Percentiles rank a stretch among this genome's conserved stretches.
phyloP scores from a whole-genome alignment of 495 filamentous ascomycete genomes.

The Podospora pseudoanserina region DNA sequence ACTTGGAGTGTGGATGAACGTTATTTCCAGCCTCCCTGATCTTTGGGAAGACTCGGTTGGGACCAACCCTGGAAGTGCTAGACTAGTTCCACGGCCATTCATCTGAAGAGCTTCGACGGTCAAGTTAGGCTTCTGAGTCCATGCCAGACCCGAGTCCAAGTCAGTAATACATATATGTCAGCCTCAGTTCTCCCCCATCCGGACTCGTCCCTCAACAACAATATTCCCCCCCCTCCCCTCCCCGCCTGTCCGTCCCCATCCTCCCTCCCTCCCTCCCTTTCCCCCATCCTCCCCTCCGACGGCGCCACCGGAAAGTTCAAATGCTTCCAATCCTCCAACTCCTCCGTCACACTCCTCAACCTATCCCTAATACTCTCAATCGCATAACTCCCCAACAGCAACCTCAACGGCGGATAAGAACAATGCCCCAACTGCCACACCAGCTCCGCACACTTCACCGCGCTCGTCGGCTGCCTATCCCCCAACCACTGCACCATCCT shows the following conservation, averaged over 20 bases:
- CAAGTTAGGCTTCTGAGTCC: too few relatives aligned
- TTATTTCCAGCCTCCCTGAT: background rate
- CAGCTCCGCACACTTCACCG: slow-evolving; percentile 89
- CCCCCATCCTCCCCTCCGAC: slow-evolving; percentile 27
- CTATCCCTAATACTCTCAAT: slow-evolving; percentile 93
- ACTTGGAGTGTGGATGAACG: background rate
- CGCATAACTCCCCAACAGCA: slow-evolving; percentile 87
- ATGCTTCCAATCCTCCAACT: slow-evolving; percentile 89
- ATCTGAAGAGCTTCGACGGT: too few relatives aligned
- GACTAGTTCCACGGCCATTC: too few relatives aligned
- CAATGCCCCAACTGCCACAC: slow-evolving; percentile 97
- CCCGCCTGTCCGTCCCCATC: slow-evolving; percentile 21
- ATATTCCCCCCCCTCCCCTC: slow-evolving; percentile 26
- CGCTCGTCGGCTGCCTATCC: slow-evolving; percentile 86
- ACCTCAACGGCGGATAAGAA: slow-evolving; percentile 76
- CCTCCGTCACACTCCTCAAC: slow-evolving; percentile 84
- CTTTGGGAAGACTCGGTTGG: too few relatives aligned
- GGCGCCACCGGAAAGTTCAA: slow-evolving; percentile 56
- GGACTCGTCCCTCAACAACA: slow-evolving; percentile 1
- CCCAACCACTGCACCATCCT: slow-evolving; percentile 95
- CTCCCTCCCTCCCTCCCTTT: slow-evolving; percentile 15
- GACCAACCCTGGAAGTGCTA: too few relatives aligned
- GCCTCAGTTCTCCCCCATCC: background rate
- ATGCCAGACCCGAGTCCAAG: too few relatives aligned
- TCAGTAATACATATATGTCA: too few relatives aligned